Evolutionary conservation across 1,139 yeast species (phyloP).

Genomic region (Candida smagusa): DNA sequence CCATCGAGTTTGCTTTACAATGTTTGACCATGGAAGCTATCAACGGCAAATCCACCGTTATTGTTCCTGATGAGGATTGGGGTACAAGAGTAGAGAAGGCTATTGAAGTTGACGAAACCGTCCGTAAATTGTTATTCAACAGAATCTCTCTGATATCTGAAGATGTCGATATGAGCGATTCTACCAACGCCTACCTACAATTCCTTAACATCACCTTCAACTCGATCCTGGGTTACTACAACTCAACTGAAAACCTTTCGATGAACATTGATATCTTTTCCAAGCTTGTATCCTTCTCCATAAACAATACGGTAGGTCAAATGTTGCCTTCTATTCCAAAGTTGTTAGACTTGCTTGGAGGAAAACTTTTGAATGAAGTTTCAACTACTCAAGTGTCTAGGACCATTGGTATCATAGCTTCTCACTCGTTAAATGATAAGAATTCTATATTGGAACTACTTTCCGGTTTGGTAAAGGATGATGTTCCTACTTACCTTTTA

Average conservation of each 20-base stretch:
- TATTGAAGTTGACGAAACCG: constrained; percentile 55
- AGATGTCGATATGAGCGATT: constrained; percentile 17
- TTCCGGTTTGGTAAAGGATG: constrained; percentile 9
- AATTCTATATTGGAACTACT: constrained; percentile 10
- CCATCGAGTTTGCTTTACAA: constrained; percentile 48
- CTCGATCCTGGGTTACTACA: constrained; percentile 26
- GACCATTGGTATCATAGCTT: constrained; percentile 53
- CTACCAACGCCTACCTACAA: constrained; percentile 13
- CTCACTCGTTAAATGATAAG: constrained; percentile 33
- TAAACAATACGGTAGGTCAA: constrained; percentile 24
- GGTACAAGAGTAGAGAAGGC: constrained; percentile 68
- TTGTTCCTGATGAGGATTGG: constrained; percentile 77
- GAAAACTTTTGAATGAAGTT: constrained; percentile 28
- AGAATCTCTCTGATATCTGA: constrained; percentile 20
- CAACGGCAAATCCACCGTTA: constrained; percentile 47
- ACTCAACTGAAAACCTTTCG: constrained; percentile 11
- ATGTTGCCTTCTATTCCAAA: constrained; percentile 18
- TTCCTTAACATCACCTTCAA: constrained; percentile 26
- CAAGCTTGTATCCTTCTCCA: constrained; percentile 35
- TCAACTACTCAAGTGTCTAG: constrained; percentile 41
- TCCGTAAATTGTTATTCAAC: constrained; percentile 34
- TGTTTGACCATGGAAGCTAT: constrained; percentile 66
- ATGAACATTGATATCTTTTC: constrained; percentile 28
- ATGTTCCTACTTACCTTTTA: constrained; percentile 14
- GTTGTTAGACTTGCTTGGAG: constrained; percentile 22